These are phyloP conservation scores for Monilinia laxa DNA, from an alignment of 2,329 filamentous ascomycete genomes.

Conservation along the genomic window DNA sequence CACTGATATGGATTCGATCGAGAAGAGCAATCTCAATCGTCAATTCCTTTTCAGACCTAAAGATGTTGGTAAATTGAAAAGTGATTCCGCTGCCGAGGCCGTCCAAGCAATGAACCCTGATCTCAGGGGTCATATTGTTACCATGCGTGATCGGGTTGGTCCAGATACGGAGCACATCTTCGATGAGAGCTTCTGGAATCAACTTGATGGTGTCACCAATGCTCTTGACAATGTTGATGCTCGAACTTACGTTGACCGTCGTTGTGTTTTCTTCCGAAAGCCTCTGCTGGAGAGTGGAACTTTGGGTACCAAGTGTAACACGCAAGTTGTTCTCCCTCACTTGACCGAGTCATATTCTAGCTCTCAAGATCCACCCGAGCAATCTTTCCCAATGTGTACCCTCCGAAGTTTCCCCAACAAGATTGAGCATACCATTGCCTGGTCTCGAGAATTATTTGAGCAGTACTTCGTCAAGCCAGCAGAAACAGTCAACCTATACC, in stretches of 20 bases:
- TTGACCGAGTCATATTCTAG: conserved; percentile 96
- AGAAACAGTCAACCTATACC: conserved; percentile 90
- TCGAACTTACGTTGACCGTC: conserved; percentile 90
- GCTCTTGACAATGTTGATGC: conserved; percentile 97
- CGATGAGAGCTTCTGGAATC: conserved; percentile 88
- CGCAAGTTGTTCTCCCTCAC: conserved; percentile 87
- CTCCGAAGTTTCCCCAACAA: conserved; percentile 95
- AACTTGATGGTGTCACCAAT: conserved; percentile 89
- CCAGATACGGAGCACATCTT: conserved; percentile 91
- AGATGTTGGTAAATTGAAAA: conserved; percentile 96
- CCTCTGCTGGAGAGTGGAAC: conserved; percentile 94
- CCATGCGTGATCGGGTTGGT: conserved; percentile 85
- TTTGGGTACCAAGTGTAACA: conserved; percentile 98
- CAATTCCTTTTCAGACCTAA: conserved; percentile 94
- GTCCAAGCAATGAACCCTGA: conserved; percentile 96
- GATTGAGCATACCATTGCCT: conserved; percentile 98
- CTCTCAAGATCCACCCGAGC: conserved; percentile 95
- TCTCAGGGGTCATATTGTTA: conserved; percentile 78
- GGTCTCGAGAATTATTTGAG: conserved; percentile 95
- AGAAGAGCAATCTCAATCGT: conserved; percentile 97
- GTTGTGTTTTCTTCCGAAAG: conserved; percentile 98
- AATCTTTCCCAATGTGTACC: conserved; percentile 99
- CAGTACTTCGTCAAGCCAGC: conserved; percentile 89
- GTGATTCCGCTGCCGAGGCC: conserved; percentile 86
- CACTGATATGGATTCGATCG: conserved; percentile 97